phyloP scores from a whole-genome alignment of 345 rosid genomes.

The Psidium guajava region DNA sequence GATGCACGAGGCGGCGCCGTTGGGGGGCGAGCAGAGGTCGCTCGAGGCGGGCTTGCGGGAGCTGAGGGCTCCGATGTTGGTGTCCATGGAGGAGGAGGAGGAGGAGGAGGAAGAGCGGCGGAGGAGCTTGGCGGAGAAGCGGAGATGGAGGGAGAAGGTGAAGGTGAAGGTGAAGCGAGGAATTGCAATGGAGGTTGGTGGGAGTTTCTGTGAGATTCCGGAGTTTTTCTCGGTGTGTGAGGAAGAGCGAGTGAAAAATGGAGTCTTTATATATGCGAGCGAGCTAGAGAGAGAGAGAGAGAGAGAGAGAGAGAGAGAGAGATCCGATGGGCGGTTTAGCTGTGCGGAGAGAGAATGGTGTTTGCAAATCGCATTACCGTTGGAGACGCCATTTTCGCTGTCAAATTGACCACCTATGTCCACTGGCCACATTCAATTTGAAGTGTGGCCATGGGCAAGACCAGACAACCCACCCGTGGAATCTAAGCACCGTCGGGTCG shows the following conservation, averaged over 20 bases:
- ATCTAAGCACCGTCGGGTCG: no score
- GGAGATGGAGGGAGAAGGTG: background rate
- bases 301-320: no score
- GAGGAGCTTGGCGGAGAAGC: background rate
- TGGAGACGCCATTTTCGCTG: no score
- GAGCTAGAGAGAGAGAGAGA: background rate
- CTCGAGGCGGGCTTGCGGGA: slow-evolving; percentile 18
- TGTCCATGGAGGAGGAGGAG: slow-evolving; percentile 29
- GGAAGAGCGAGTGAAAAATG: background rate
- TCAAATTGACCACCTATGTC: no score
- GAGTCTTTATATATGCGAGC: background rate
- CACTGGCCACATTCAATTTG: no score
- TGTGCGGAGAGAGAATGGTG: background rate
- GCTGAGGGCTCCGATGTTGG: slow-evolving; percentile 35
- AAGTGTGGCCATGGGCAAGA: no score
- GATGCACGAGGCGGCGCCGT: slow-evolving; percentile 24
- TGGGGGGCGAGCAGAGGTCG: slow-evolving; percentile 30
- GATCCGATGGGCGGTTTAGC: background rate
- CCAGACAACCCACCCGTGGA: no score
- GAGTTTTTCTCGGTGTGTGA: background rate
- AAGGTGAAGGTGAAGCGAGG: background rate
- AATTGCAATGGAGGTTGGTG: background rate
- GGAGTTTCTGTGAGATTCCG: background rate
- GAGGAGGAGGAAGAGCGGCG: no score
- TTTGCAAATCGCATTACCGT: background rate